Evolutionary conservation across 2,329 filamentous ascomycete species (phyloP).

Genomic region (Apiospora sp.): DNA sequence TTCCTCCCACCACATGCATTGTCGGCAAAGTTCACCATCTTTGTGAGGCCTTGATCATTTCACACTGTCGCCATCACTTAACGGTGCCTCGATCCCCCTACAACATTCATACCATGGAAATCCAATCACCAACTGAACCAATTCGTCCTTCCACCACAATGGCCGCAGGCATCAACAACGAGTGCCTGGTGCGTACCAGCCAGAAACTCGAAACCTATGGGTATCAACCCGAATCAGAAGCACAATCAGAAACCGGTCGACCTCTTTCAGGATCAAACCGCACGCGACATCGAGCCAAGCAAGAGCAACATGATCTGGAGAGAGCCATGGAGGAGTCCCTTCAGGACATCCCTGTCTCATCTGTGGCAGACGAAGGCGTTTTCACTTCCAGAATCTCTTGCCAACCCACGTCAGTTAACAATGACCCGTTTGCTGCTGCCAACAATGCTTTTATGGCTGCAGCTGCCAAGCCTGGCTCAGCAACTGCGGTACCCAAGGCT

Average conservation of each 20-base stretch:
- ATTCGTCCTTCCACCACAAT: not conserved
- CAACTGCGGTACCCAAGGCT: not conserved
- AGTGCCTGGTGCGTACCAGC: not conserved
- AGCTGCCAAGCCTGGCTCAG: not conserved
- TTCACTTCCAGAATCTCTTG: not conserved
- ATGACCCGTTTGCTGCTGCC: too few species aligned
- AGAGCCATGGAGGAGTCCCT: slow-evolving; percentile 20
- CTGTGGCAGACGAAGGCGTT: not conserved
- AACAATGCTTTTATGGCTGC: not conserved
- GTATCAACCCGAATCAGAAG: not conserved
- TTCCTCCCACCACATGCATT: not conserved
- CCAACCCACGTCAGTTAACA: not conserved
- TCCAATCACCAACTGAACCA: not conserved
- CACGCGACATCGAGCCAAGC: slow-evolving; percentile 3
- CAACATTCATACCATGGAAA: not conserved
- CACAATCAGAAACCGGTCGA: not conserved
- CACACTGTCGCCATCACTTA: not conserved
- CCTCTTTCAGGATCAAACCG: not conserved
- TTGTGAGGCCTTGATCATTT: not conserved
- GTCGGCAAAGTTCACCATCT: not conserved
- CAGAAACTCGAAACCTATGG: not conserved
- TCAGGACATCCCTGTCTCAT: not conserved
- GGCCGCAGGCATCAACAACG: not conserved
- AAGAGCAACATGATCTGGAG: slow-evolving; percentile 17
- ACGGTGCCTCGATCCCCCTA: not conserved